These are phyloP conservation scores for Dothistroma septosporum DNA, from an alignment of 2,329 filamentous ascomycete genomes.

Conservation along the genomic window DNA sequence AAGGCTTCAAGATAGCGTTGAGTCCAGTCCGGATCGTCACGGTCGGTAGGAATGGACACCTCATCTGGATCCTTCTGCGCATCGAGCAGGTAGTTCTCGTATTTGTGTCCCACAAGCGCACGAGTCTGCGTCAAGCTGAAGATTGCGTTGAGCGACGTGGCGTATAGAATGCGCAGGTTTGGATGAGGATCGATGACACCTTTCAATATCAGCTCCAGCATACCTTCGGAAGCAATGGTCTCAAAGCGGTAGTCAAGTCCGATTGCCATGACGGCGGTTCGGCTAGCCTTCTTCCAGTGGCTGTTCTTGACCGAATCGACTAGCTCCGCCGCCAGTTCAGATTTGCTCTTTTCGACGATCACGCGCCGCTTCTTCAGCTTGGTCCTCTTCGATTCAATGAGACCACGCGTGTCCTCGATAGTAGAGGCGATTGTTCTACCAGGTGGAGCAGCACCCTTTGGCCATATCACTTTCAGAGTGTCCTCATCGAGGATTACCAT, in stretches of 20 bases:
- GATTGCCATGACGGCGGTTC: slow-evolving; percentile 84
- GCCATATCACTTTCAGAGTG: slow-evolving; percentile 67
- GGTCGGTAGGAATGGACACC: slow-evolving; percentile 66
- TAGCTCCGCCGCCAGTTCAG: slow-evolving; percentile 73
- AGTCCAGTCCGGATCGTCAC: slow-evolving; percentile 76
- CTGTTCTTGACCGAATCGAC: slow-evolving; percentile 71
- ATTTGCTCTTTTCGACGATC: slow-evolving; percentile 79
- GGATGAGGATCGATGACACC: slow-evolving; percentile 91
- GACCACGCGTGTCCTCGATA: slow-evolving; percentile 54
- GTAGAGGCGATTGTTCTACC: slow-evolving; percentile 32
- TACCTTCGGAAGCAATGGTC: slow-evolving; percentile 71
- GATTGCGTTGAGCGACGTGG: slow-evolving; percentile 67
- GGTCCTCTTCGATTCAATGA: slow-evolving; percentile 63
- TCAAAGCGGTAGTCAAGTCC: slow-evolving; percentile 92
- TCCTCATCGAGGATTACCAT: slow-evolving; percentile 76
- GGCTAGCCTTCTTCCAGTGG: slow-evolving; percentile 93
- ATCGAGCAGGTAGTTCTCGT: slow-evolving; percentile 79
- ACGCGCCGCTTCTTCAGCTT: slow-evolving; percentile 71
- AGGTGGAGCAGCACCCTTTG: slow-evolving; percentile 39
- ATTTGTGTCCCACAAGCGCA: slow-evolving; percentile 79
- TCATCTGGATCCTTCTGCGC: slow-evolving; percentile 75
- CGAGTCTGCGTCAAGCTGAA: slow-evolving; percentile 87
- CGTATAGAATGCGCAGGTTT: slow-evolving; percentile 73
- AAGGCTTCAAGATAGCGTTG: slow-evolving; percentile 73
- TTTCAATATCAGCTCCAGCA: slow-evolving; percentile 75